These are phyloP conservation scores for Suillus subaureus DNA, from an alignment of 768 basidiomycete species.

Conservation along the genomic window DNA sequence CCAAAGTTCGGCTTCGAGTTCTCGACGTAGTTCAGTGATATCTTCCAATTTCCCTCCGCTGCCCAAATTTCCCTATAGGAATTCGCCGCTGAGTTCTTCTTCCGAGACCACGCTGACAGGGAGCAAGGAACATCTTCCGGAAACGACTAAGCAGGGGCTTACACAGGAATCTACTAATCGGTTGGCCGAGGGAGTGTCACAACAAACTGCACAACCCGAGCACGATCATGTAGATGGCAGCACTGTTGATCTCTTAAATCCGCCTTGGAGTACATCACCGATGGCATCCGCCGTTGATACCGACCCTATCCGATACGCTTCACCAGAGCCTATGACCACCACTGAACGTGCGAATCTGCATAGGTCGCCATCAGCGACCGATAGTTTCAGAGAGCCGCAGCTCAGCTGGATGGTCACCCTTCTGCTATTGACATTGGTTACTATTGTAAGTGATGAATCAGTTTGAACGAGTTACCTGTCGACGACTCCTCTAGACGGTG, in stretches of 20 bases:
- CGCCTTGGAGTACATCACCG: constrained; percentile 17
- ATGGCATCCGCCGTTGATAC: constrained; percentile 13
- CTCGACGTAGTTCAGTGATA: constrained; percentile 12
- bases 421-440: constrained; percentile 56
- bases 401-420: constrained; percentile 63
- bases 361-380: constrained; percentile 15
- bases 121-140: constrained; percentile 3
- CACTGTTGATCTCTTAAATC: constrained; percentile 6
- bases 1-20: constrained; percentile 24
- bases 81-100: constrained; percentile 21
- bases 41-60: constrained; percentile 18
- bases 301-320: constrained; percentile 6
- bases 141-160: constrained; percentile 12
- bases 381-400: constrained; percentile 49
- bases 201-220: neutral
- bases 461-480: neutral
- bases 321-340: constrained; percentile 17
- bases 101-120: constrained; percentile 30
- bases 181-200: constrained; percentile 22
- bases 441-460: constrained; percentile 50
- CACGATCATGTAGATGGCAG: constrained; percentile 7
- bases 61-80: constrained; percentile 13
- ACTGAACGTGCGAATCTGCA: constrained; percentile 17
- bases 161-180: constrained; percentile 24
- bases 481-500: constrained; percentile 40